Conservation (phyloP, 495 filamentous ascomycete genomes). For the Rhypophila decipiens region DNA sequence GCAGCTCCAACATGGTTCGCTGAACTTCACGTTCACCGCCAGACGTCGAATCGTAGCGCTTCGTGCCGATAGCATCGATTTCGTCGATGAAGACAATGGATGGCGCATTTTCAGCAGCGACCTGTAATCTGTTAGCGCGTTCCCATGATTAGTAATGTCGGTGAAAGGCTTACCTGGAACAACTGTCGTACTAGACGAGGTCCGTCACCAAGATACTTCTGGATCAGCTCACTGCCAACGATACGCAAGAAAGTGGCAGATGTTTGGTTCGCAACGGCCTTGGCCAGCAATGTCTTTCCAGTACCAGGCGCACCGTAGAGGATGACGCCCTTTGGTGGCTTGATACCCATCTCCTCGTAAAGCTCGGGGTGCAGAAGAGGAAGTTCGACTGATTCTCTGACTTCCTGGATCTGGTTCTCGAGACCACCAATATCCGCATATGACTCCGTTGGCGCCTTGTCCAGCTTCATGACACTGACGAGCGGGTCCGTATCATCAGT, state of each 20-base stretch:
- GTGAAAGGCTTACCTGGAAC: constrained; percentile 61
- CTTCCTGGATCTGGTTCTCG: constrained; percentile 94
- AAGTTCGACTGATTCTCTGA: constrained; percentile 92
- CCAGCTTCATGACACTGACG: constrained; percentile 98
- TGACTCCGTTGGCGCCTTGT: constrained; percentile 96
- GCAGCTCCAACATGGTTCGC: constrained; percentile 95
- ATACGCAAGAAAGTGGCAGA: constrained; percentile 98
- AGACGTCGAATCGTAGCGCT: constrained; percentile 96
- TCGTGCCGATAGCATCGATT: constrained; percentile 98
- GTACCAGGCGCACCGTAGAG: constrained; percentile 97
- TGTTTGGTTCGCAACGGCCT: constrained; percentile 97
- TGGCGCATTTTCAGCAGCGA: constrained; percentile 91
- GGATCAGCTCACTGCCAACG: constrained; percentile 94
- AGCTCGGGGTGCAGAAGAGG: constrained; percentile 94
- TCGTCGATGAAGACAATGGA: constrained; percentile 99
- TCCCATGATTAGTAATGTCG: not conserved
- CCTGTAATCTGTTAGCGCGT: constrained; percentile 36
- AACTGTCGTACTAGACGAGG: constrained; percentile 92
- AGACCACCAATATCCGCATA: constrained; percentile 98
- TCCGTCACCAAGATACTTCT: constrained; percentile 98
- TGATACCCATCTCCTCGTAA: constrained; percentile 99
- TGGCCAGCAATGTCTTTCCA: constrained; percentile 94
- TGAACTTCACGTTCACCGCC: constrained; percentile 97
- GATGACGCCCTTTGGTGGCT: constrained; percentile 98
- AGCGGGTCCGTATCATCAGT: constrained; percentile 95